Percentiles rank a stretch among this genome's conserved stretches.
These are phyloP conservation scores for Gaultheria prostrata DNA, from an alignment of 148 eudicot species.

Conservation along the genomic window DNA sequence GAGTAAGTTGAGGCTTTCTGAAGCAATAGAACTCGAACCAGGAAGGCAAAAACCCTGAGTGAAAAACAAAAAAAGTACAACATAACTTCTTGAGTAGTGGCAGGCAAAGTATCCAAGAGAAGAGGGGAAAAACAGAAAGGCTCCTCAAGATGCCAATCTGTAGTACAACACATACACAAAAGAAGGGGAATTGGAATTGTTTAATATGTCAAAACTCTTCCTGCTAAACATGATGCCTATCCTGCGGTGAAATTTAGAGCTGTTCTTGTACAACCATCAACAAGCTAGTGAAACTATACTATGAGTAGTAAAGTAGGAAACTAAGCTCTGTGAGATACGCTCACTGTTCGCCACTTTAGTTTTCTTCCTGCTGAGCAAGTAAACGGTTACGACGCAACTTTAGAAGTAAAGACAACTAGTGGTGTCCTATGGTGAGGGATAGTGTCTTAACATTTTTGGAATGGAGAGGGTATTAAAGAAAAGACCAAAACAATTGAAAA, in stretches of 20 bases:
- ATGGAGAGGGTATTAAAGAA: not conserved
- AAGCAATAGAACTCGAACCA: conserved; percentile 19
- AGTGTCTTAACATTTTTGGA: not conserved
- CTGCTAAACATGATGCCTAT: conserved; percentile 1
- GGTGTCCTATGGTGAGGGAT: not conserved
- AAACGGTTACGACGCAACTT: not conserved
- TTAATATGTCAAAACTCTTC: not conserved
- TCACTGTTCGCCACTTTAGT: not conserved
- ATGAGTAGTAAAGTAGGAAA: not conserved
- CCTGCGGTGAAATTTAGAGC: not conserved
- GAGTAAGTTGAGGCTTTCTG: conserved; percentile 28
- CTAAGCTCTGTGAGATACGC: not conserved
- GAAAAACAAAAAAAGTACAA: not conserved
- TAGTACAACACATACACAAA: not conserved
- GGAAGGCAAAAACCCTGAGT: conserved; percentile 43
- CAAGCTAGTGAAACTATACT: not conserved
- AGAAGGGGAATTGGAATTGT: not conserved
- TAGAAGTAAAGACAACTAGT: not conserved
- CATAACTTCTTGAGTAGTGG: not conserved
- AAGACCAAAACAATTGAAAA: not conserved
- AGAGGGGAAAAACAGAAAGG: not conserved
- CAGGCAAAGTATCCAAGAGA: conserved; percentile 24
- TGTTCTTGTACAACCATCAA: conserved; percentile 2
- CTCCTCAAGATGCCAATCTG: not conserved
- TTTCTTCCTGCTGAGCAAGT: not conserved